Evolutionary conservation across 2,329 filamentous ascomycete species (phyloP).

Genomic region (Claviceps paspali): DNA sequence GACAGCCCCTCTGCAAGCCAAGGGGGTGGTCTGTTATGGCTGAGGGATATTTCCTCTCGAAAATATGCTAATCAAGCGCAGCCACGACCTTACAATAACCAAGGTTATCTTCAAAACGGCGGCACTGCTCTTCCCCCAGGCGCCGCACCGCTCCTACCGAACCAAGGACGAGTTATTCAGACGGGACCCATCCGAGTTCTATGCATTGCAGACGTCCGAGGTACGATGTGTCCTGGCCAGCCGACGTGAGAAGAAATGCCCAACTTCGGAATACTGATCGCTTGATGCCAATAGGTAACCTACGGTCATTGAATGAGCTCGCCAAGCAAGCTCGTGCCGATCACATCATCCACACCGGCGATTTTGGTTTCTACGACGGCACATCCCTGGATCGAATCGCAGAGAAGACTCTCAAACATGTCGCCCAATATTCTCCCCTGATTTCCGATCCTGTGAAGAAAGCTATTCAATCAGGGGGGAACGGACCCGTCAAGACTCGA

Average conservation of each 20-base stretch:
- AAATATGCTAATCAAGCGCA: slow-evolving; percentile 14
- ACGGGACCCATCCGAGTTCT: slow-evolving; percentile 51
- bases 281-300: slow-evolving; percentile 53
- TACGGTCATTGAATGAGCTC: slow-evolving; percentile 89
- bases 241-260: not conserved
- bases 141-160: slow-evolving; percentile 49
- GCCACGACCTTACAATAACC: slow-evolving; percentile 32
- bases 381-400: slow-evolving; percentile 92
- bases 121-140: slow-evolving; percentile 38
- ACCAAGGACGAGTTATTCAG: slow-evolving; percentile 52
- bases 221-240: slow-evolving; percentile 20
- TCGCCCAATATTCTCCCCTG: slow-evolving; percentile 93
- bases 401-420: slow-evolving; percentile 96
- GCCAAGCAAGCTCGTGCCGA: slow-evolving; percentile 89
- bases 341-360: slow-evolving; percentile 96
- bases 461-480: slow-evolving; percentile 47
- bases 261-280: not conserved
- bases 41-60: slow-evolving; percentile 1
- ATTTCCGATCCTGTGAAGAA: slow-evolving; percentile 66
- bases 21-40: not conserved
- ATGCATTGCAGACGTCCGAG: slow-evolving; percentile 59
- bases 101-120: slow-evolving; percentile 49
- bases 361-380: slow-evolving; percentile 98
- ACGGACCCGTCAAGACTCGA: slow-evolving; percentile 71
- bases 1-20: not conserved